phyloP scores from a whole-genome alignment of 1,284 basidiomycete species.

The Afroboletus lepidellus region DNA sequence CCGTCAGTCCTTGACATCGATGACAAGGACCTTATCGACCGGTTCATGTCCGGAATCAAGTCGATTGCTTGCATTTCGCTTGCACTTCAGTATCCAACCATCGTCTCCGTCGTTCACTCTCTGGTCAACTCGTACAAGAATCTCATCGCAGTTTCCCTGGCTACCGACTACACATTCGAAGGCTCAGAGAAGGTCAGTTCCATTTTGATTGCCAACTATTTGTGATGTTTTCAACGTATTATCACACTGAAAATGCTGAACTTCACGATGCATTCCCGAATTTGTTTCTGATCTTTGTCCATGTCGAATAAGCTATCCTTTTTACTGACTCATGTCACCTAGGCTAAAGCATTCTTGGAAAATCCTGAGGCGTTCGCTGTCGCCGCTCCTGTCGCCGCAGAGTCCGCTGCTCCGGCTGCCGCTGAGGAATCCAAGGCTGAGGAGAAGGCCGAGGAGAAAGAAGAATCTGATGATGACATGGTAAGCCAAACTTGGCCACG shows the following conservation, averaged over 20 bases:
- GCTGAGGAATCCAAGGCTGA: conserved; percentile 69
- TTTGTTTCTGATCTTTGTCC: conserved; percentile 21
- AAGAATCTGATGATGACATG: conserved; percentile 80
- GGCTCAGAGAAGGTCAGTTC: conserved; percentile 83
- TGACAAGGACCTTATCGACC: conserved; percentile 86
- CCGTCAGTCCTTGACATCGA: conserved; percentile 92
- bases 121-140: conserved; percentile 99
- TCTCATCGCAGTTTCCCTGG: conserved; percentile 86
- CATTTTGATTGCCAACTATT: neutral
- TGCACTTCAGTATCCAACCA: conserved; percentile 93
- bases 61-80: conserved; percentile 95
- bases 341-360: conserved; percentile 95
- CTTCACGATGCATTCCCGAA: conserved; percentile 43
- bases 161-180: conserved; percentile 95
- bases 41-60: conserved; percentile 92
- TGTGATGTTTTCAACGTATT: conserved; percentile 44
- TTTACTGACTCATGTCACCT: conserved; percentile 30
- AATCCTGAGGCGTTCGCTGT: conserved; percentile 96
- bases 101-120: conserved; percentile 91
- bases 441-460: conserved; percentile 51
- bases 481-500: conserved; percentile 36
- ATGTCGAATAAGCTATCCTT: conserved; percentile 8
- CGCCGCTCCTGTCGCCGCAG: conserved; percentile 63
- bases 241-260: conserved; percentile 85
- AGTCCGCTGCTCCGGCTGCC: conserved; percentile 44